These are phyloP conservation scores for Trichoderma polysporum DNA, from an alignment of 2,329 filamentous ascomycete genomes.

Conservation along the genomic window DNA sequence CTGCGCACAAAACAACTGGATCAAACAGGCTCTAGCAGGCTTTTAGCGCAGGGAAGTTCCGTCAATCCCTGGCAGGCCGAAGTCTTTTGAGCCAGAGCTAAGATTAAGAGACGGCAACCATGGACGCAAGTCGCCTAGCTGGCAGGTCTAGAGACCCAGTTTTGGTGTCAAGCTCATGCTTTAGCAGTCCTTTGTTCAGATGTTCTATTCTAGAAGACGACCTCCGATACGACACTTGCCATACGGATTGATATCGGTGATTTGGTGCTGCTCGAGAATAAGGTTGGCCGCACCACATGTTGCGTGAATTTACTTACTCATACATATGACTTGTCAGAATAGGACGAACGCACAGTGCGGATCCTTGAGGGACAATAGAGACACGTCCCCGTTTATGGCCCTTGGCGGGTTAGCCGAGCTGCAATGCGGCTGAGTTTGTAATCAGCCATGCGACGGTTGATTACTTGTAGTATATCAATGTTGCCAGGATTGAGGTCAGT, in stretches of 20 bases:
- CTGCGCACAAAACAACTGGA: neutral
- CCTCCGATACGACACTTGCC: neutral
- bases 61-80: constrained; percentile 6
- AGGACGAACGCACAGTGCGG: neutral
- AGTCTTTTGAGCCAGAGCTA: neutral
- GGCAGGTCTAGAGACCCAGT: neutral
- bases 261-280: neutral
- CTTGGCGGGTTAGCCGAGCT: neutral
- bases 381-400: neutral
- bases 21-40: neutral
- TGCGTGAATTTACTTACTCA: neutral
- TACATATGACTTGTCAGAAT: neutral
- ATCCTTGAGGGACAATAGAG: neutral
- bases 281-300: neutral
- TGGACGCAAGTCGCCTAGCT: constrained; percentile 12
- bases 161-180: neutral
- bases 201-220: neutral
- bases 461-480: neutral
- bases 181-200: neutral
- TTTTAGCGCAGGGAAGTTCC: constrained; percentile 12
- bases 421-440: neutral
- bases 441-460: neutral
- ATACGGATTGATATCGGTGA: neutral
- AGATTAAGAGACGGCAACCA: neutral
- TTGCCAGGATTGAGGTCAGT: neutral